Percentiles rank a stretch among this genome's conserved stretches.
Conservation (phyloP, 176 grass and related monocot genomes). For the Zoysia pacifica region DNA sequence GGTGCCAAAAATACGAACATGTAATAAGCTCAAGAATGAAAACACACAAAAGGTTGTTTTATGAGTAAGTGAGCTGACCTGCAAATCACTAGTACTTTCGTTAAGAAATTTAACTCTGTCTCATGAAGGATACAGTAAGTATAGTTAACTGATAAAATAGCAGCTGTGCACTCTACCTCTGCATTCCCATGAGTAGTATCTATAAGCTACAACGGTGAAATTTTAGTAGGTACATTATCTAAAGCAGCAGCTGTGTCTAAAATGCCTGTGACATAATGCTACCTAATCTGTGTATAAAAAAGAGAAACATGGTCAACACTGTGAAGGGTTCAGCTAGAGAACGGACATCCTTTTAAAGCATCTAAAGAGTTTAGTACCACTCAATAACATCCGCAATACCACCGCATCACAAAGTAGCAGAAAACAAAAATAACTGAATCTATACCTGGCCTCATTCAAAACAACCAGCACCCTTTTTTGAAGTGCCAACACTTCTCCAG, state of each 20-base stretch:
- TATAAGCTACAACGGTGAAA: neutral
- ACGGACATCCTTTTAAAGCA: neutral
- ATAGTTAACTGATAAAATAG: neutral
- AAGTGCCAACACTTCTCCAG: constrained; percentile 94
- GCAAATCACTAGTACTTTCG: neutral
- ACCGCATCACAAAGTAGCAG: constrained; percentile 5
- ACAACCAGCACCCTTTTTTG: constrained; percentile 89
- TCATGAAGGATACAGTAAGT: neutral
- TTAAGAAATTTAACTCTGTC: neutral
- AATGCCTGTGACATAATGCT: neutral
- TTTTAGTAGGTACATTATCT: neutral
- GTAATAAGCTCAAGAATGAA: neutral
- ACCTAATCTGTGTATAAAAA: neutral
- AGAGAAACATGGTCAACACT: neutral
- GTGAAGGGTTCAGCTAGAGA: neutral
- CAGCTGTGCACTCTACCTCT: neutral
- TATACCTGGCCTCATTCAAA: constrained; percentile 90
- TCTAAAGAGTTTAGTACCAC: neutral
- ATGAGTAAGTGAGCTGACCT: neutral
- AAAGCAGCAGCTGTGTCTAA: neutral
- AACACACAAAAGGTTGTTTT: neutral
- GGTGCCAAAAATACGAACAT: constrained; percentile 1
- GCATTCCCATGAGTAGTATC: neutral
- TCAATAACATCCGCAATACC: constrained; percentile 1
- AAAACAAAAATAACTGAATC: constrained; percentile 19